Evolutionary conservation across 1,139 yeast genomes (phyloP).

Genomic region (Blastobotrys niveus): DNA sequence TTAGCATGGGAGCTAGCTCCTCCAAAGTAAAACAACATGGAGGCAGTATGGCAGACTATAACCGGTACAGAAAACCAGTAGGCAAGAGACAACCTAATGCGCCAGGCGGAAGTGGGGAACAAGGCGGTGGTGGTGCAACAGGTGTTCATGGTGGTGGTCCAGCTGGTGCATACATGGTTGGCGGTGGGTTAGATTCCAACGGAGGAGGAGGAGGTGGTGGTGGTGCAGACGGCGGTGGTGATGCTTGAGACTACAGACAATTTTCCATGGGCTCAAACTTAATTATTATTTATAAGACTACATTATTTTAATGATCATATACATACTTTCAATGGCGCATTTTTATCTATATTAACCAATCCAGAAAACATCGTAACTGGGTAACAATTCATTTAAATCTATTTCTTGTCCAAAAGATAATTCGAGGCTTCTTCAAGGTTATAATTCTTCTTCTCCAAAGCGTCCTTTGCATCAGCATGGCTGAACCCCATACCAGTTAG

Average conservation of each 20-base stretch:
- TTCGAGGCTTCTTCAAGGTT: slow-evolving; percentile 82
- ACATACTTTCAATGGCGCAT: neutral
- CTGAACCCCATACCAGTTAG: slow-evolving; percentile 88
- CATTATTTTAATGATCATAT: neutral
- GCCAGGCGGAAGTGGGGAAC: slow-evolving; percentile 6
- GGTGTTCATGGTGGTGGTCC: neutral
- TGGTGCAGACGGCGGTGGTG: neutral
- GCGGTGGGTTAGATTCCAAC: neutral
- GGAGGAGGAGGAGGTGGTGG: slow-evolving; percentile 6
- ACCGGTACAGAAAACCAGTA: slow-evolving; percentile 1
- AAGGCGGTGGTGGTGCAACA: slow-evolving; percentile 2
- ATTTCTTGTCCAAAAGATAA: slow-evolving; percentile 57
- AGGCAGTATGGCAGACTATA: neutral
- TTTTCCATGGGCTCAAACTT: neutral
- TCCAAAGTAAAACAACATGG: too few species aligned
- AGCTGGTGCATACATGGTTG: neutral
- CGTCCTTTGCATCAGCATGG: slow-evolving; percentile 55
- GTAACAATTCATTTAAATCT: neutral
- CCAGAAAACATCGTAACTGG: neutral
- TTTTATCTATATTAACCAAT: neutral
- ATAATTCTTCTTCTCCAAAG: slow-evolving; percentile 66
- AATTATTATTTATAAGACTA: too few species aligned
- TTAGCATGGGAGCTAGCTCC: too few species aligned
- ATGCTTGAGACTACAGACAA: neutral
- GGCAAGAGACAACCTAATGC: slow-evolving; percentile 3